Base-by-base conservation (phyloP, 164 flowering plant genomes). In the Magnolia kwangsiensis region DNA sequence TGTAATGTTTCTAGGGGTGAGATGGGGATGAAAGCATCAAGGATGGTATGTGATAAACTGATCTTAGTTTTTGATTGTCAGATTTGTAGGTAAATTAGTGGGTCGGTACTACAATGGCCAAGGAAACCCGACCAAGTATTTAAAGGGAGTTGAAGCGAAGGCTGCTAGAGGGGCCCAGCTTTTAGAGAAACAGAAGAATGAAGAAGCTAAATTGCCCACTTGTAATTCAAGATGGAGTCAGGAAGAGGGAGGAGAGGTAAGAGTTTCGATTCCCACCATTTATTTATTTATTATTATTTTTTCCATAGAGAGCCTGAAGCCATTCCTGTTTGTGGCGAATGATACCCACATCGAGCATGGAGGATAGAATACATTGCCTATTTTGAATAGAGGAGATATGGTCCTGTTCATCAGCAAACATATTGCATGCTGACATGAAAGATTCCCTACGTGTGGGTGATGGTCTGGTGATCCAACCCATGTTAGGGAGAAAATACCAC, bases 191-290 rank as follows among this genome's bases (percentile, higher is more conserved):
- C 97, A 93, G 85, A 89, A 93, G 83, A 79, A 27, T 1, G 97
- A 93, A 85, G 99, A 96, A 80, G 91, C 91, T 3, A 90, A 92
- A 81, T 78, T 86, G 51, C 85, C 89, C 27, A 84, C 83, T 81
- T 93, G 99, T 86, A 96, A 90, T 79, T 96, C 98, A 45, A 86
- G 84, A 79, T 96, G 99, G 99, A 96, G 98, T 81, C 96, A 93
- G 75, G 86, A 89, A 16, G 94, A 93, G 71, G 99, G 99, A 51
- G 96, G 98, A 74, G 88, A 91, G 94, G 98, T 91, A 85, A 78
- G 76, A 67, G 29, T 63, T 74, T 59, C 51, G n/a, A 45, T 19
- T 14, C 76, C 14, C 61, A 55, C 61, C 13, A 64, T 13, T 20
- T 21, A 20, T 64, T 21, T 3, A 20, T 63, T n/a, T 20, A 14